phyloP scores from a whole-genome alignment of 352 stramenopile species.

The Pythium phragmiticola region DNA sequence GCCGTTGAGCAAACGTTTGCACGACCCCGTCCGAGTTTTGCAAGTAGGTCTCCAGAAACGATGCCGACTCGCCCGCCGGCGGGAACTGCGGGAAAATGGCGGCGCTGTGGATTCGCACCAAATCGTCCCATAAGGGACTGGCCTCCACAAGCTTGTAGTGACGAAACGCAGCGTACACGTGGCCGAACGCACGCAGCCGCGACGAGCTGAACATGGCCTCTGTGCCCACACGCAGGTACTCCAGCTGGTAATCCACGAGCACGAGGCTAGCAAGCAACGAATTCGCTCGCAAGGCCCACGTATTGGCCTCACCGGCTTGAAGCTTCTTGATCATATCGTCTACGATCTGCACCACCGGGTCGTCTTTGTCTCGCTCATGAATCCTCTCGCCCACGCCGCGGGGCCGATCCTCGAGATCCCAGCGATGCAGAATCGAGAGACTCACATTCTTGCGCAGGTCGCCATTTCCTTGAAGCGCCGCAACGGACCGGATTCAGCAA shows the following conservation, averaged over 20 bases:
- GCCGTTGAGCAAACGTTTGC: background rate
- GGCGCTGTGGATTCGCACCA: background rate
- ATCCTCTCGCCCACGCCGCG: background rate
- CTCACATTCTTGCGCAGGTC: background rate
- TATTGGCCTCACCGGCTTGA: background rate
- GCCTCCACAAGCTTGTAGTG: conserved; percentile 9
- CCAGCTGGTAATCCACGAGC: conserved; percentile 30
- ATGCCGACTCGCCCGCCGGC: background rate
- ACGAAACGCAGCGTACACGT: conserved; percentile 30
- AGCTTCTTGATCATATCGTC: background rate
- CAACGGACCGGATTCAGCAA: conserved; percentile 8
- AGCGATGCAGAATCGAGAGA: background rate
- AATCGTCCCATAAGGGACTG: conserved; percentile 27
- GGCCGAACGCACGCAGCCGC: conserved; percentile 24
- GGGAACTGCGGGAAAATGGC: background rate
- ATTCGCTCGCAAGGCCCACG: conserved; percentile 21
- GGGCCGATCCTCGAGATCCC: background rate
- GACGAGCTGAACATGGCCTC: background rate
- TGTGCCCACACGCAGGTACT: conserved; percentile 25
- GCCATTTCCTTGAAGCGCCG: conserved; percentile 1
- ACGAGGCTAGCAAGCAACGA: conserved; percentile 31
- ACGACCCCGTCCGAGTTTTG: background rate
- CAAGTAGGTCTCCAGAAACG: background rate
- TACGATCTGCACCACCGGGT: background rate
- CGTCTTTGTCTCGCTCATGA: background rate